A percentile compares a stretch with the other conserved stretches of the same genome.
phyloP scores from a whole-genome alignment of 768 basidiomycete species.

The Pholiota microspora region DNA sequence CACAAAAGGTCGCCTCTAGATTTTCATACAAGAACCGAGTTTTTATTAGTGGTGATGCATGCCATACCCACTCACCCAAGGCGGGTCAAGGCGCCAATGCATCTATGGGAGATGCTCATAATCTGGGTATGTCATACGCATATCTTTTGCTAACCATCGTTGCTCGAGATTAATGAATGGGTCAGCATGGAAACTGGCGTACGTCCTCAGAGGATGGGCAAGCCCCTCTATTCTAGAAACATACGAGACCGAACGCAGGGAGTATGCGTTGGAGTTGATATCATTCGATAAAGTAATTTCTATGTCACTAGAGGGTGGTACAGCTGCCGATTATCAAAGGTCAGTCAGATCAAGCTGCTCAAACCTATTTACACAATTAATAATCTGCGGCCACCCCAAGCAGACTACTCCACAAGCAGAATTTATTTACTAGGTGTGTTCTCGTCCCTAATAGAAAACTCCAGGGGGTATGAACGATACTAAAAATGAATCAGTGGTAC shows the following conservation, averaged over 20 bases:
- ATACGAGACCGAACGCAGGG: conserved; percentile 3
- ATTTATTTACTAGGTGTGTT: conserved; percentile 8
- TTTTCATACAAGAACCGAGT: conserved; percentile 4
- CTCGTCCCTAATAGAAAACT: not conserved
- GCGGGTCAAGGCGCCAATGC: conserved; percentile 13
- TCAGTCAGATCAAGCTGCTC: not conserved
- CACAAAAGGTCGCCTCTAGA: conserved; percentile 4
- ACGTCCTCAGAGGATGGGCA: conserved; percentile 9
- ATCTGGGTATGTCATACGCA: not conserved
- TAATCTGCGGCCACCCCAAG: not conserved
- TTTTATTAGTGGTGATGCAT: conserved; percentile 11
- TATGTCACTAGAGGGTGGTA: not conserved
- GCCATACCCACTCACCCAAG: conserved; percentile 12
- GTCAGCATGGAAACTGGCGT: conserved; percentile 9
- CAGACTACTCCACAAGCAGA: conserved; percentile 9
- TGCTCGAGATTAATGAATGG: too few relatives aligned
- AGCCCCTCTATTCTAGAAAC: conserved; percentile 1
- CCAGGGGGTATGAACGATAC: not conserved
- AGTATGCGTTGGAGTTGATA: conserved; percentile 4
- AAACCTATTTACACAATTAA: not conserved
- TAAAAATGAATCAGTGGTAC: too few relatives aligned
- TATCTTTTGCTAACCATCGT: too few relatives aligned
- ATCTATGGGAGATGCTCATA: conserved; percentile 10
- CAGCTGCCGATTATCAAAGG: conserved; percentile 6
- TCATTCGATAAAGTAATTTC: conserved; percentile 6